Percentiles rank a stretch among this genome's conserved stretches.
These are phyloP conservation scores for Tuber calosporum DNA, from an alignment of 495 filamentous ascomycete species.

Conservation along the genomic window DNA sequence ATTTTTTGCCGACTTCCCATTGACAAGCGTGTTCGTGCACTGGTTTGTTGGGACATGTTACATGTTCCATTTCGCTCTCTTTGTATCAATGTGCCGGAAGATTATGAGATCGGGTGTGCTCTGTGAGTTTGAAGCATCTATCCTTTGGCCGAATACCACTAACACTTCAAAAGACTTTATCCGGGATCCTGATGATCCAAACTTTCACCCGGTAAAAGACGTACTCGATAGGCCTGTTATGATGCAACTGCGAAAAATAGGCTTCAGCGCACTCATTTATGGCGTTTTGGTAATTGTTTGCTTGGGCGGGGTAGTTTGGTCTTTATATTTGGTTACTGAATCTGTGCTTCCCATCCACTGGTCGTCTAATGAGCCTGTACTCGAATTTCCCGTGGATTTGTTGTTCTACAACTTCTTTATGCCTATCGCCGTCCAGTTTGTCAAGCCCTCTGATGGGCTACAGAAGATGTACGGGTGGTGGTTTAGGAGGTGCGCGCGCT, in stretches of 20 bases:
- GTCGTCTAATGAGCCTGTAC: conserved; percentile 78
- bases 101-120: conserved; percentile 90
- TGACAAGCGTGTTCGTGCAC: conserved; percentile 89
- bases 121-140: conserved; percentile 52
- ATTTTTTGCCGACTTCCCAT: conserved; percentile 66
- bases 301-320: conserved; percentile 92
- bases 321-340: conserved; percentile 55
- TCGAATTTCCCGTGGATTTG: conserved; percentile 91
- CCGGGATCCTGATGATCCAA: conserved; percentile 95
- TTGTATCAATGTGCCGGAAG: conserved; percentile 98
- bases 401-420: conserved; percentile 95
- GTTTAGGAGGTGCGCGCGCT: conserved; percentile 80
- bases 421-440: conserved; percentile 70
- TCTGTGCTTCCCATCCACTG: conserved; percentile 83
- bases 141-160: conserved; percentile 26
- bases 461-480: conserved; percentile 89
- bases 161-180: conserved; percentile 67
- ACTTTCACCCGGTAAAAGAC: conserved; percentile 94
- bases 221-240: conserved; percentile 89
- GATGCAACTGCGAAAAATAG: conserved; percentile 91
- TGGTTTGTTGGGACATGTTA: conserved; percentile 99
- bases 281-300: conserved; percentile 87
- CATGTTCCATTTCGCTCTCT: conserved; percentile 99
- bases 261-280: conserved; percentile 92
- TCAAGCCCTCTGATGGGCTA: conserved; percentile 75